Base-by-base conservation (phyloP, 1,284 basidiomycete species). In the Tilletia indica region DNA sequence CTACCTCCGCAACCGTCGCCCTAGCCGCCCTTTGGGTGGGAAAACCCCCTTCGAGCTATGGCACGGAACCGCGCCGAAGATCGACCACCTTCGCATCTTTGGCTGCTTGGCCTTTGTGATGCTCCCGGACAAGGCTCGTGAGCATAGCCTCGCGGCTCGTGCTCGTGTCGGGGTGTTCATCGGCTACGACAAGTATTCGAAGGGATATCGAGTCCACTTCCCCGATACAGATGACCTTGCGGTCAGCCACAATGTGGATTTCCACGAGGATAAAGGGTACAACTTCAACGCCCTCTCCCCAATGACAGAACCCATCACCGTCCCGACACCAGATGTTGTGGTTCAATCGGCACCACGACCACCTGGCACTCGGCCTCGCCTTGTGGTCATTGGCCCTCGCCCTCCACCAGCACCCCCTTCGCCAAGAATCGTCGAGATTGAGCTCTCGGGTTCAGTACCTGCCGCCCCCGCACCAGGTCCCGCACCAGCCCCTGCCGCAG, bases 1-100 rank as follows among this genome's bases (percentile, higher is more conserved):
- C 31, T 68, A 68, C 48, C n/a, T 68, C 12, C 67, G 48, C 45
- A 68, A 68, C 34, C 67, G 45, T 11, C 48, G 34, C 11, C 47
- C 67, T 4, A 68, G 45, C 31, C 16, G n/a, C 21, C 39, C 21
- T 4, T 12, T 61, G 11, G 56, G 67, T 4, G 19, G 3, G 6
- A 68, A 51, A 31, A 68, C 67, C 12, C 67, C 67, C 1, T 48
- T n/a, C 42, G 67, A 68, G 48, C n/a, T 68, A 3, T 68, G 67
- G 67, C 5, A n/a, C 47, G 67, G 67, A 38, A 48, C 19, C 16
- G n/a, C 67, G 14, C 67, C 67, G 12, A 48, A 6, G 4, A 16
- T 68, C 16, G 31, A 48, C 48, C n/a, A 48, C n/a, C 67, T 68
- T 9, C 67, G 67, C 31, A 45, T 68, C 12, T 68, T 48, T 19